Base-by-base conservation (phyloP, 176 grass and related monocot species). In the Musa beccarii region DNA sequence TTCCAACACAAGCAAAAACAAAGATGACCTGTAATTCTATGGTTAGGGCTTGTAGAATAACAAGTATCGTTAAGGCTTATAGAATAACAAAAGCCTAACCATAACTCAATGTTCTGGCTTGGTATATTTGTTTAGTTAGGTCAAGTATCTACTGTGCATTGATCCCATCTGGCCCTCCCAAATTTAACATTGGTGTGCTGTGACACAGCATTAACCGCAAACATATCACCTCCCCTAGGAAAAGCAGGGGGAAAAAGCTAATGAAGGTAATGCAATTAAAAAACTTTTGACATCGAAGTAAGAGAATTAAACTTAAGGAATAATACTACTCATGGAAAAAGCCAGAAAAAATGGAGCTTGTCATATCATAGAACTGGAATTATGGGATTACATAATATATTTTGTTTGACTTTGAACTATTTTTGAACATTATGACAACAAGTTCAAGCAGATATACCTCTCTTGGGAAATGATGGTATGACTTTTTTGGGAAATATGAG, bases 391-490 rank as follows among this genome's bases (percentile, higher is more conserved):
- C 3, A n/a, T 21, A 1, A 61, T 61, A 8, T 21, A n/a, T 43
- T 43, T 43, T 43, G 34, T 43, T 43, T 43, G 34, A 61, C 0
- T 7, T 61, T 61, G 17, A 17, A 21, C 17, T n/a, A 3, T 21
- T 61, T 14, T 14, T 10, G 34, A n/a, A 2, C 10, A 20, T n/a
- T 69, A 51, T 17, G 16, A 69, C 34, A 19, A 50, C 15, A 70
- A 70, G 43, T 70, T 51, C 1, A 8, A 52, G 25, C 13, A 9
- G 24, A 68, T n/a, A 70, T 88, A 94, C 96, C 91, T 99, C 96
- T 75, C 79, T 83, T 68, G 96, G 84, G 74, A 99, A 95, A 81
- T 95, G 96, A 79, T 99, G 96, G 71, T 95, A 99, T 21, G 95
- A 92, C 78, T 91, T 99, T 56, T 91, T 76, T 0, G 88, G 88